phyloP scores from a whole-genome alignment of 2,329 filamentous ascomycete genomes.

The Samsoniella hepiali region DNA sequence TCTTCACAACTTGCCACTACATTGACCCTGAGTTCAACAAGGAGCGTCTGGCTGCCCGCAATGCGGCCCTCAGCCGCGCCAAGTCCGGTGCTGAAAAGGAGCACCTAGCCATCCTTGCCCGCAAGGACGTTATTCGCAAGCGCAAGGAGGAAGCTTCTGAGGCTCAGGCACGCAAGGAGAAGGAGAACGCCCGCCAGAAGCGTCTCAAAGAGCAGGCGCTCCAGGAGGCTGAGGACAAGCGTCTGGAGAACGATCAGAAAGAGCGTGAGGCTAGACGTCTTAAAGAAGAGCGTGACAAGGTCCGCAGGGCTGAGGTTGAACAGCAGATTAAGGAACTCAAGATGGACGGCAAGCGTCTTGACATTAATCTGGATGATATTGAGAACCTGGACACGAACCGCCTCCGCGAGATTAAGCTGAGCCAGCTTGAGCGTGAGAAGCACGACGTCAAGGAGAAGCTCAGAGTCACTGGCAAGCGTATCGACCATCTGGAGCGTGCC shows the following conservation, averaged over 20 bases:
- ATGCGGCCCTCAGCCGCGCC: constrained; percentile 76
- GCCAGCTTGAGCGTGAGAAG: constrained; percentile 96
- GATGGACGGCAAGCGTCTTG: constrained; percentile 71
- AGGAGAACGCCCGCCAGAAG: constrained; percentile 87
- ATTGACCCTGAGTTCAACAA: constrained; percentile 89
- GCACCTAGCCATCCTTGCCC: constrained; percentile 77
- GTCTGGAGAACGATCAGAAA: constrained; percentile 86
- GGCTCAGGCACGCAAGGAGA: constrained; percentile 81
- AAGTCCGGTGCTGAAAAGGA: constrained; percentile 89
- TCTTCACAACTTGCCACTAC: constrained; percentile 93
- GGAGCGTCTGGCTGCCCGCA: constrained; percentile 72
- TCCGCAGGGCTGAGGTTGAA: constrained; percentile 90
- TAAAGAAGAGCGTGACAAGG: constrained; percentile 82
- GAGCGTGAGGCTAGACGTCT: constrained; percentile 84
- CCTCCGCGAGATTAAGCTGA: constrained; percentile 90
- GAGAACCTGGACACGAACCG: constrained; percentile 85
- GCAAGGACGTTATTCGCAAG: constrained; percentile 90
- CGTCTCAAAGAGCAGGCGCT: constrained; percentile 81
- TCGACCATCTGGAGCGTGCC: constrained; percentile 95
- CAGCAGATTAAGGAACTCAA: constrained; percentile 90
- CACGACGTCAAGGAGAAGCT: constrained; percentile 90
- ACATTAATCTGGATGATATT: constrained; percentile 76
- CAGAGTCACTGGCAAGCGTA: constrained; percentile 87
- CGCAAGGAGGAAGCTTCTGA: constrained; percentile 95
- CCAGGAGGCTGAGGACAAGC: constrained; percentile 83